Evolutionary conservation across 495 filamentous ascomycete genomes (phyloP).

Genomic region (Trichoderma virens): DNA sequence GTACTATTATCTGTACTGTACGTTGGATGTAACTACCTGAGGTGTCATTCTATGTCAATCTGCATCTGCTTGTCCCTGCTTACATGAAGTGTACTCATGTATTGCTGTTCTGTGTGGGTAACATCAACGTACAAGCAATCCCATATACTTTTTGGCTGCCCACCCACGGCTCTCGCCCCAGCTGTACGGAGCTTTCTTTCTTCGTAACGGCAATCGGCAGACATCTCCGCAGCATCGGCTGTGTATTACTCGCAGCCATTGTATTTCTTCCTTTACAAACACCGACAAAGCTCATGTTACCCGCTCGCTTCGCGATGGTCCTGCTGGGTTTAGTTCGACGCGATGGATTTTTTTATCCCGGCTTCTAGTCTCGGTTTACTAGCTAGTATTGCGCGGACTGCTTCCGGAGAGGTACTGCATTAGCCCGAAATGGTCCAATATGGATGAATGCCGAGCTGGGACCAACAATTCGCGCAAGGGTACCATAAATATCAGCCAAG

Average conservation of each 20-base stretch:
- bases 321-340: not conserved
- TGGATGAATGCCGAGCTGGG: not conserved
- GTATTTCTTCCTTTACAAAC: no score
- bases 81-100: no score
- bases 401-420: not conserved
- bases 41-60: not conserved
- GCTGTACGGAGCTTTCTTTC: not conserved
- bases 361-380: no score
- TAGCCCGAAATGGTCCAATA: not conserved
- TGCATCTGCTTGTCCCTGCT: not conserved
- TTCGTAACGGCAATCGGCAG: not conserved
- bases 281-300: no score
- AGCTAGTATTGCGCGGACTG: no score
- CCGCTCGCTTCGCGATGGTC: no score
- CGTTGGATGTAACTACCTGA: not conserved
- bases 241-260: not conserved
- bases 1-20: not conserved
- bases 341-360: not conserved
- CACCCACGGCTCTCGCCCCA: not conserved
- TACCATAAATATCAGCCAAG: no score
- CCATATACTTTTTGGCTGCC: not conserved
- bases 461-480: not conserved
- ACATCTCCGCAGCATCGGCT: not conserved
- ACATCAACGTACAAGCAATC: not conserved
- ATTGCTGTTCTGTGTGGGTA: not conserved